Base-by-base conservation (phyloP, 352 stramenopile species). In the Salisapilia sapeloensis region DNA sequence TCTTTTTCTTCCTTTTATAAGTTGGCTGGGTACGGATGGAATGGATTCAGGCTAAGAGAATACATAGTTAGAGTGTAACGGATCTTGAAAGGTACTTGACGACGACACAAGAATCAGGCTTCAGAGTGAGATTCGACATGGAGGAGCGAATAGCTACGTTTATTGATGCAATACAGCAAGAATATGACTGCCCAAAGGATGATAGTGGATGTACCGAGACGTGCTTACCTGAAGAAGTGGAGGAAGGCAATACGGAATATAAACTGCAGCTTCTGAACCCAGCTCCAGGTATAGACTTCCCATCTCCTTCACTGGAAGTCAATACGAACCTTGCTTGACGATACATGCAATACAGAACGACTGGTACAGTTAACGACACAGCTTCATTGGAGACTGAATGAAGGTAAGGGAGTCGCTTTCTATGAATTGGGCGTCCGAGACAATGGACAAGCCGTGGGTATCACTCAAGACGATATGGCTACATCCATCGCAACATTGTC, bases 201-300 rank as follows among this genome's bases (percentile, higher is more conserved):
- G n/a, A n/a, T n/a, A n/a, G n/a, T n/a, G n/a, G n/a, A n/a, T n/a
- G n/a, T n/a, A n/a, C n/a, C n/a, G n/a, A n/a, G n/a, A n/a, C n/a
- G n/a, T n/a, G n/a, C n/a, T n/a, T 89, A 17, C 59, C 67, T 8
- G 53, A 66, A 23, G 80, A 94, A 42, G 55, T 93, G 29, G 80
- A 94, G 46, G 74, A 93, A 42, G 80, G 80, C 15, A 92, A 90
- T 44, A 59, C 92, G 31, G 80, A 94, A 62, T 92, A 94, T 52
- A 94, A 94, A 54, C 62, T 83, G 31, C 74, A 91, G 51, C 54
- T 94, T 22, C 53, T 83, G n/a, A 56, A 78, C 30, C 62, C 62
- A 1, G 42, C 65, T 6, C 46, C 66, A 28, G 56, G 56, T 70
- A 40, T 19, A n/a, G n/a, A n/a, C n/a, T n/a, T n/a, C 14, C 12